These are phyloP conservation scores for Striga hermonthica DNA, from an alignment of 305 asterid species.

Conservation along the genomic window DNA sequence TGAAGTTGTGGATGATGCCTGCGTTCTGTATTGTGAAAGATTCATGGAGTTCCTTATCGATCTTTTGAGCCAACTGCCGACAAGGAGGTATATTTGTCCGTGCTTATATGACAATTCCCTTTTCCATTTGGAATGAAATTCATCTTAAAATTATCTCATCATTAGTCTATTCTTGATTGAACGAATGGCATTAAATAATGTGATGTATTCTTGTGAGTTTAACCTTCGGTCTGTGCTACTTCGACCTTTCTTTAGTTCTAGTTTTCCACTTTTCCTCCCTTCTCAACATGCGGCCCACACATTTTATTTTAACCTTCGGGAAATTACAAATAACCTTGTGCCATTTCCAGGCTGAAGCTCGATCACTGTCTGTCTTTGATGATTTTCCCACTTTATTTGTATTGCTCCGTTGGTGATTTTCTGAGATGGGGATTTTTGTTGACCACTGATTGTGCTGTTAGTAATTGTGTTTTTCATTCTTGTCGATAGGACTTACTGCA, in stretches of 20 bases:
- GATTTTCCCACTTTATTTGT: conserved; percentile 10
- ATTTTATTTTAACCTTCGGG: background rate
- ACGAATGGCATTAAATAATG: conserved; percentile 19
- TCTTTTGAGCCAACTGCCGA: conserved; percentile 97
- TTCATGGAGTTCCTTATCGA: conserved; percentile 97
- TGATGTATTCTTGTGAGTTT: conserved; percentile 19
- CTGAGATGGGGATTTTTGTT: conserved; percentile 8
- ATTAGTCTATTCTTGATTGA: conserved; percentile 4
- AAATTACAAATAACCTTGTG: background rate
- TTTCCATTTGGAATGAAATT: conserved; percentile 14
- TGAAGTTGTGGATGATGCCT: conserved; percentile 61
- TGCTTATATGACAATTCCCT: conserved; percentile 17
- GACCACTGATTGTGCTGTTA: conserved; percentile 18
- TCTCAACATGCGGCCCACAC: conserved; percentile 19
- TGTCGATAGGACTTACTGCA: conserved; percentile 10
- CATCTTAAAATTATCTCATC: conserved; percentile 3
- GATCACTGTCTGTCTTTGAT: background rate
- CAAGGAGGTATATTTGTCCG: conserved; percentile 65
- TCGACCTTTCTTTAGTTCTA: conserved; percentile 14
- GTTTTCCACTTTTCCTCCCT: conserved; percentile 9
- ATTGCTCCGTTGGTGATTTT: conserved; percentile 8
- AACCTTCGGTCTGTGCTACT: conserved; percentile 19
- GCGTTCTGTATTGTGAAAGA: conserved; percentile 84
- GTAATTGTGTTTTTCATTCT: conserved; percentile 17
- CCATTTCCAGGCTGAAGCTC: conserved; percentile 9